These are phyloP conservation scores for Cutaneotrichosporon sp. DNA, from an alignment of 1,284 basidiomycete species.

Conservation along the genomic window DNA sequence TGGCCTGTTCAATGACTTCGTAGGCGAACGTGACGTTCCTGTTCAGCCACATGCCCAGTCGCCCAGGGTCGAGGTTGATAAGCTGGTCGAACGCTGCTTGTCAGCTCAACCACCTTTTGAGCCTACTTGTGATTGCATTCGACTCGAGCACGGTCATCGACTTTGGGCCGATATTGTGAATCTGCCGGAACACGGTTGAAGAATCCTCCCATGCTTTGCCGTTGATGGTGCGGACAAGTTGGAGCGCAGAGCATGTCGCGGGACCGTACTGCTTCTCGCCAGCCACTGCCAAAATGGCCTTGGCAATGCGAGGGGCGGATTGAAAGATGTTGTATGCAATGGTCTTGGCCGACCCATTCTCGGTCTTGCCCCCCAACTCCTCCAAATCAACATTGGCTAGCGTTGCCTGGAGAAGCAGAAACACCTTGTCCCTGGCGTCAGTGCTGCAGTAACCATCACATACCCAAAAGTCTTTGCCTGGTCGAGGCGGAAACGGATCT, in stretches of 20 bases:
- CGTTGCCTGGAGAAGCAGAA: constrained; percentile 38
- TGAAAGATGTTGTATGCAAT: constrained; percentile 33
- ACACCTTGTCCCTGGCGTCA: constrained; percentile 44
- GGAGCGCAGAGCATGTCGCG: constrained; percentile 26
- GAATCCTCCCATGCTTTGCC: constrained; percentile 46
- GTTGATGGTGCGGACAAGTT: constrained; percentile 30
- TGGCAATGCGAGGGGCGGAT: constrained; percentile 35
- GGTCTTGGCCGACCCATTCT: constrained; percentile 24
- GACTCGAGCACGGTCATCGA: constrained; percentile 31
- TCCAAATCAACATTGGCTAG: constrained; percentile 38
- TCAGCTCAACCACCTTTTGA: not conserved
- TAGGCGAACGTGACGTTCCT: constrained; percentile 27
- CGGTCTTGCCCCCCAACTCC: constrained; percentile 22
- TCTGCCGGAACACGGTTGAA: constrained; percentile 38
- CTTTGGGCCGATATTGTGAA: constrained; percentile 35
- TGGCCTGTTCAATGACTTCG: constrained; percentile 16
- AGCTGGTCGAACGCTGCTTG: constrained; percentile 25
- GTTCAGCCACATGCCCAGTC: constrained; percentile 27
- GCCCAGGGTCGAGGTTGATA: constrained; percentile 11
- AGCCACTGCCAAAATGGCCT: constrained; percentile 35
- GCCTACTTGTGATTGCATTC: constrained; percentile 25
- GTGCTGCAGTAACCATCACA: not conserved
- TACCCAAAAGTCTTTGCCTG: constrained; percentile 29
- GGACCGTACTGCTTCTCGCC: constrained; percentile 24
- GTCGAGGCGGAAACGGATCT: constrained; percentile 32